Evolutionary conservation across 2,329 filamentous ascomycete species (phyloP), one percentile per base, ranked within the genome.

Genomic region (Fusarium sp.): DNA sequence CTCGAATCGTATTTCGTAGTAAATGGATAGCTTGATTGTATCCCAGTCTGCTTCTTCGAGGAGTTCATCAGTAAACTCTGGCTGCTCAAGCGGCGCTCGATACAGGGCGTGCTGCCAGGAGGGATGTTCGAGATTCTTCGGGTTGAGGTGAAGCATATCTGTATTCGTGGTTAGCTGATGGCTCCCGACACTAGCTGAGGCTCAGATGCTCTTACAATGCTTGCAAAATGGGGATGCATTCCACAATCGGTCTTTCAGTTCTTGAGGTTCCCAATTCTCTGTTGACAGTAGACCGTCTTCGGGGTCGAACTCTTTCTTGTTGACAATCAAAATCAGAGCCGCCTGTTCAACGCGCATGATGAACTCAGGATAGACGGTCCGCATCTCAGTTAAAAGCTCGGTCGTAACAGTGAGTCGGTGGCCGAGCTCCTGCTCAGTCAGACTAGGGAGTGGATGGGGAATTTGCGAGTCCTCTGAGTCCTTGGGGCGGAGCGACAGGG

Each of bases 391-490:
- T 7, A 8, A 34, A 2, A 34, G 32, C 32, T 34, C 14, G 14
- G 4, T 34, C 2, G 14, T 34, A 9, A 5, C 16, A 34, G 4
- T 34, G 0, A 18, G 1, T 34, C 32, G 4, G 32, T 1, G 2
- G 32, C 32, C 32, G 16, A 34, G 32, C 4, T 34, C 32, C 3
- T 34, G 32, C 32, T 34, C 32, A 10, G 2, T 10, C 32, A 34
- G 32, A 18, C 32, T 10, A 10, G 32, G 32, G 32, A 34, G 0
- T 34, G 32, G 32, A 18, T 34, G 32, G 0, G 32, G 32, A 34
- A 34, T 34, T 0, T 34, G 8, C 4, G 32, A 5, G 16, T 0
- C 32, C 2, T 34, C 32, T 4, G 32, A 4, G 16, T 0, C 32
- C 2, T 18, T 18, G 32, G 5, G 16, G 16, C 32, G 5, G 9